Conservation (phyloP, 202 grass and related monocot species). For the Panicum hallii region DNA sequence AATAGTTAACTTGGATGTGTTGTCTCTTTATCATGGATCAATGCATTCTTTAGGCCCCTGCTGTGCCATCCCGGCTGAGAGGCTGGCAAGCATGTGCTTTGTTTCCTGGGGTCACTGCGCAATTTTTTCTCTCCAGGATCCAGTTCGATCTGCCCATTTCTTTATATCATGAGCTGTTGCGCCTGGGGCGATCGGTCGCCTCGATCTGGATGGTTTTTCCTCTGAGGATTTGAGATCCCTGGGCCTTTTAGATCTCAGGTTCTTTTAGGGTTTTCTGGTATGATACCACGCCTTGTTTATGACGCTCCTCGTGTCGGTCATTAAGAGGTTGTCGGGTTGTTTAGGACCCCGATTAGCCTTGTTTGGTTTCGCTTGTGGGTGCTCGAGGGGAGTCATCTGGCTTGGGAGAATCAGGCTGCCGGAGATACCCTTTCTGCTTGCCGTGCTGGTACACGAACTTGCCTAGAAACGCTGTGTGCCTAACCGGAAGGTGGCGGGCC, state of each 20-base stretch:
- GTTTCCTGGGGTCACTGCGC: conserved; percentile 40
- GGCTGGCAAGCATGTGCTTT: conserved; percentile 47
- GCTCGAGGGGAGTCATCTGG: conserved; percentile 14
- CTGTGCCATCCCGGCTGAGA: conserved; percentile 11
- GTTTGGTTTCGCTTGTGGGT: conserved; percentile 37
- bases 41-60: conserved; percentile 31
- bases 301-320: conserved; percentile 18
- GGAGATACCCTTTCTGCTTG: background rate
- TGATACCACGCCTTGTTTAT: conserved; percentile 32
- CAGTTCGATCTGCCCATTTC: conserved; percentile 18
- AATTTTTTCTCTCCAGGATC: conserved; percentile 42
- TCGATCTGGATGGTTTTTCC: conserved; percentile 9
- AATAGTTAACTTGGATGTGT: conserved; percentile 29
- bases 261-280: conserved; percentile 31
- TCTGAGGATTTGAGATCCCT: conserved; percentile 35
- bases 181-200: conserved; percentile 1
- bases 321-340: conserved; percentile 39
- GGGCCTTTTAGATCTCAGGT: conserved; percentile 45
- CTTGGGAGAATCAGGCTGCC: background rate
- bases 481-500: background rate
- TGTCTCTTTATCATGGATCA: conserved; percentile 44
- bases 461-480: background rate
- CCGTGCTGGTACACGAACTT: conserved; percentile 4
- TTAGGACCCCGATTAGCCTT: conserved; percentile 26
- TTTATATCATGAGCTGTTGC: conserved; percentile 19